Percentiles rank a stretch among this genome's conserved stretches.
Evolutionary conservation across 495 filamentous ascomycete species (phyloP).

Genomic region (Lasiosphaeria miniovina): DNA sequence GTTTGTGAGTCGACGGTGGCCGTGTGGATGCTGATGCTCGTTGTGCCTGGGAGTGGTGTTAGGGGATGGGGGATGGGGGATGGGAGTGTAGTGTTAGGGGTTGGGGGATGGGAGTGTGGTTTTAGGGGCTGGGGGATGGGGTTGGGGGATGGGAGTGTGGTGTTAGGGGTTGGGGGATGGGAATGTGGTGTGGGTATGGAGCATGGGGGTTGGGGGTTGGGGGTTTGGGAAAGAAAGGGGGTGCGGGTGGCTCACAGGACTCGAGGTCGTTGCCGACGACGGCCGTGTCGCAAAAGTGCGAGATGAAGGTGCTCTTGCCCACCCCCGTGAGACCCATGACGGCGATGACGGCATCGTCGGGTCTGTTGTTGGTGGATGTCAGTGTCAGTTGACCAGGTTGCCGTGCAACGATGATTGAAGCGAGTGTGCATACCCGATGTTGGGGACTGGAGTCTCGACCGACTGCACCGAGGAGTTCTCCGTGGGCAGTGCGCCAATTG

Average conservation of each 20-base stretch:
- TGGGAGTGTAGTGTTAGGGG: not conserved
- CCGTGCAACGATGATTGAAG: too few relatives aligned
- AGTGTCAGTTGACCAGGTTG: not conserved
- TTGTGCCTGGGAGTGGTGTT: slow-evolving; percentile 8
- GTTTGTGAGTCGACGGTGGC: not conserved
- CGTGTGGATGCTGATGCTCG: slow-evolving; percentile 13
- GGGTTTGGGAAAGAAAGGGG: slow-evolving; percentile 19
- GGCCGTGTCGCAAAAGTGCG: slow-evolving; percentile 18
- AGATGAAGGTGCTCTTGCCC: slow-evolving; percentile 36
- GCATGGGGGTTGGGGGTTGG: not conserved
- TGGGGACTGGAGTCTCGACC: not conserved
- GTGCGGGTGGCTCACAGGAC: slow-evolving; percentile 13
- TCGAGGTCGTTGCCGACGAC: slow-evolving; percentile 13
- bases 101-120: not conserved
- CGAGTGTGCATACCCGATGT: slow-evolving; percentile 7
- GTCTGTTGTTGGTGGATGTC: not conserved
- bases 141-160: not conserved
- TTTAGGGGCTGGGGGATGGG: slow-evolving; percentile 15
- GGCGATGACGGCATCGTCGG: slow-evolving; percentile 26
- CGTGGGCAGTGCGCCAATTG: not conserved
- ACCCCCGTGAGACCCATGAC: slow-evolving; percentile 39
- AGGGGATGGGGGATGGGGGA: slow-evolving; percentile 8
- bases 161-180: not conserved
- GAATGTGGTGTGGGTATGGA: not conserved
- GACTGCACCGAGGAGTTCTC: not conserved